Base-by-base conservation (phyloP, 805 yeast genomes). In the Saccharomycopsis fodiens region DNA sequence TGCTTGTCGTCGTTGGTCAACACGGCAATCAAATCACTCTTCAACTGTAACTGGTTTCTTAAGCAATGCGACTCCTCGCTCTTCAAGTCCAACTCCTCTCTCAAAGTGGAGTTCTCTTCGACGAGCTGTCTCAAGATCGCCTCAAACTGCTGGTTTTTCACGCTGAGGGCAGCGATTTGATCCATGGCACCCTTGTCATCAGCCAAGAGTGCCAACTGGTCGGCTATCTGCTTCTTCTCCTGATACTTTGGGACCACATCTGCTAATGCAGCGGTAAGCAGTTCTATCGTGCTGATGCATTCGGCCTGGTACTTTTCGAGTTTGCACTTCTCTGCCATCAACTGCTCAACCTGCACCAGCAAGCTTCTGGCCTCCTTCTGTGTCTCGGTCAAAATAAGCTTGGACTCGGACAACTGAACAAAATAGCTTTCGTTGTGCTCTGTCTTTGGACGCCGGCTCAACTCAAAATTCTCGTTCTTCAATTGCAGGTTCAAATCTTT, bases 21-120 rank as follows among this genome's bases (percentile, higher is more conserved):
- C n/a, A 49, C 50, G 13, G 15, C 19, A 15, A 49, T 35, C 16
- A 46, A 31, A 12, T 49, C 52, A 20, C 46, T 50, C 17, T 44
- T 46, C 29, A 49, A 34, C 6, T 20, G 27, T 10, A 40, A 4
- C 30, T 49, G 50, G 16, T 41, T 19, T 15, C 43, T 49, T 2
- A 46, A 41, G 13, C 35, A 21, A 4, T 17, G 16, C 4, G 41
- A 7, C 30, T 49, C 50, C 20, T 39, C 47, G 23, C 3, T 20
- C 23, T 21, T 23, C n/a, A 46, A 4, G 15, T 39, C 45, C 17
- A 46, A 36, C 19, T 49, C 48, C 20, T 43, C 36, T 23, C 37
- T 46, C n/a, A 49, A 20, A 6, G 17, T 32, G 4, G 38, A 10
- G 30, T 49, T 46, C 16, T 49, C 52, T 4, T 47, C 41, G 1